phyloP scores from a whole-genome alignment of 495 filamentous ascomycete species.

The Penicillium lagena region DNA sequence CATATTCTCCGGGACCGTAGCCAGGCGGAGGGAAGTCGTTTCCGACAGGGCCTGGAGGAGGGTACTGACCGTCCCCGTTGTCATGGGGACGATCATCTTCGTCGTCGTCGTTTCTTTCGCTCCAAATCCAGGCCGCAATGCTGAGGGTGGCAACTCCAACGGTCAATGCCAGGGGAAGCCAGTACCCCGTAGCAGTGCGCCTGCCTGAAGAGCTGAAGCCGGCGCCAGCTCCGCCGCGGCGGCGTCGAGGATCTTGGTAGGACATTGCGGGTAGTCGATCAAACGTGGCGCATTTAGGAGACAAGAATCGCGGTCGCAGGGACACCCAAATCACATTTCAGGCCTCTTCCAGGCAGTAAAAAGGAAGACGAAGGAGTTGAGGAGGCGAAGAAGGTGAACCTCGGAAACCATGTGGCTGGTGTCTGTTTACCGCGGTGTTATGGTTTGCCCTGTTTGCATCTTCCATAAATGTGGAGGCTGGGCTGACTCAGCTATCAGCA shows the following conservation, averaged over 20 bases:
- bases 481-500: slow-evolving; percentile 9
- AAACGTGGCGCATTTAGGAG: slow-evolving; percentile 22
- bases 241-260: slow-evolving; percentile 56
- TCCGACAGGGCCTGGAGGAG: slow-evolving; percentile 22
- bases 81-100: slow-evolving; percentile 50
- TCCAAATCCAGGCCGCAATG: slow-evolving; percentile 88
- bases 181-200: slow-evolving; percentile 70
- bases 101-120: slow-evolving; percentile 70
- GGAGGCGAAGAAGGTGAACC: slow-evolving; percentile 23
- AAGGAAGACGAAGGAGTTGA: slow-evolving; percentile 18
- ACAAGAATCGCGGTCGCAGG: slow-evolving; percentile 23
- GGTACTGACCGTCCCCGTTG: slow-evolving; percentile 20
- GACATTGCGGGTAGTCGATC: slow-evolving; percentile 54
- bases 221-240: slow-evolving; percentile 48
- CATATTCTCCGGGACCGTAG: slow-evolving; percentile 23
- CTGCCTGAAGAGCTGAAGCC: slow-evolving; percentile 49
- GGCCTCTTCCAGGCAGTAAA: slow-evolving; percentile 10
- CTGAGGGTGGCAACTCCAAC: slow-evolving; percentile 79
- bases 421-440: slow-evolving; percentile 24
- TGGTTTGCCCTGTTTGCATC: slow-evolving; percentile 6
- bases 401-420: slow-evolving; percentile 45
- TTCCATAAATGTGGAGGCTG: slow-evolving; percentile 2
- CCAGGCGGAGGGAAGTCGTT: slow-evolving; percentile 22
- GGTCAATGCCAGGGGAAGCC: slow-evolving; percentile 78
- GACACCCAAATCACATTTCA: slow-evolving; percentile 31